These are phyloP conservation scores for Colletotrichum phormii DNA, from an alignment of 2,329 filamentous ascomycete species.

Conservation along the genomic window DNA sequence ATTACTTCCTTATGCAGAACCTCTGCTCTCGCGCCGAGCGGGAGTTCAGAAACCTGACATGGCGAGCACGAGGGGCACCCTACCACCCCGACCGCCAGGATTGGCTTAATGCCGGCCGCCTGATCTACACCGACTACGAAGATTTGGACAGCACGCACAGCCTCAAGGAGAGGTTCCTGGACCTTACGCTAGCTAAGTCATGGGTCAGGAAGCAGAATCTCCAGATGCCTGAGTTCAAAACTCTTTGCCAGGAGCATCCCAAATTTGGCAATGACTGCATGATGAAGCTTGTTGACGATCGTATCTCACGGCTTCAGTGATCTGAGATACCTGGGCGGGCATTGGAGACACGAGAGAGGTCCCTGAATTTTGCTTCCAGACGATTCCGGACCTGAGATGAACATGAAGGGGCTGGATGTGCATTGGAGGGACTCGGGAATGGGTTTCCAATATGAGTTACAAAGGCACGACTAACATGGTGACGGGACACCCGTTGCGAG, in stretches of 20 bases:
- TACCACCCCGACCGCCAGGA: background rate
- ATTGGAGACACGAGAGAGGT: background rate
- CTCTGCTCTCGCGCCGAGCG: background rate
- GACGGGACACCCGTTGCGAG: background rate
- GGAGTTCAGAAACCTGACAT: too few relatives aligned
- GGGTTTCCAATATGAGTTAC: background rate
- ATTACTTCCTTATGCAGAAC: background rate
- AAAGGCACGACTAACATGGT: background rate
- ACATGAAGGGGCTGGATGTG: background rate
- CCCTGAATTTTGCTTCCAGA: background rate
- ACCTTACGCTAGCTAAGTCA: background rate
- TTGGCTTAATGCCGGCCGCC: background rate
- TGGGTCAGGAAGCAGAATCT: background rate
- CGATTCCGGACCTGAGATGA: background rate
- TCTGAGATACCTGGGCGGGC: background rate
- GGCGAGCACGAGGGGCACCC: too few relatives aligned
- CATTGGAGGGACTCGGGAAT: background rate
- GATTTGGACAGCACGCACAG: background rate
- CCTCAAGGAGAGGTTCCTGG: background rate
- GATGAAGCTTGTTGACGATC: background rate
- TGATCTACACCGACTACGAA: background rate
- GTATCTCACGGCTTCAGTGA: background rate
- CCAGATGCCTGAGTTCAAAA: background rate
- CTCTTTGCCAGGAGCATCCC: background rate
- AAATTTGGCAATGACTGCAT: slow-evolving; percentile 20